Conservation (phyloP, 2,329 filamentous ascomycete species). For the Moelleriella libera region DNA sequence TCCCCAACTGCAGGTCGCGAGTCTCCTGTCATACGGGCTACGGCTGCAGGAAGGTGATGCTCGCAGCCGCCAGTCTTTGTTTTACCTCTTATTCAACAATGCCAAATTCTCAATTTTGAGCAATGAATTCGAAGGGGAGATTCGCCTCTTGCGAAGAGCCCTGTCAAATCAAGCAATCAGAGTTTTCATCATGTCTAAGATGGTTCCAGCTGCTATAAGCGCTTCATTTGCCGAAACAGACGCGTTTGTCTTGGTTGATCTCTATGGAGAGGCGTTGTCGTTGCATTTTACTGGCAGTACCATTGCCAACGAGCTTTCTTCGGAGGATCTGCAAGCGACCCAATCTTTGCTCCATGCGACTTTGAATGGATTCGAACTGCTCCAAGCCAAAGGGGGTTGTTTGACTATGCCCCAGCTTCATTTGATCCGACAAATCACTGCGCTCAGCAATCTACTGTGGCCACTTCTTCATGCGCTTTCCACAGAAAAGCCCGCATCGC, state of each 20-base stretch:
- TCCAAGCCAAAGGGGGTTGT: conserved; percentile 5
- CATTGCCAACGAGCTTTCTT: conserved; percentile 22
- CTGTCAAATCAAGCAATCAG: conserved; percentile 30
- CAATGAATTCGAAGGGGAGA: conserved; percentile 31
- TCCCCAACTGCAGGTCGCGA: conserved; percentile 40
- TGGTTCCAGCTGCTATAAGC: conserved; percentile 38
- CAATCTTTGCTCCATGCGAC: conserved; percentile 17
- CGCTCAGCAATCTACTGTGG: conserved; percentile 16
- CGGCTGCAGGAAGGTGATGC: conserved; percentile 37
- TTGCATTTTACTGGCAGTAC: conserved; percentile 18
- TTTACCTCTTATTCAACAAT: conserved; percentile 42
- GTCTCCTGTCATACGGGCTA: conserved; percentile 40
- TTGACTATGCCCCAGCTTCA: conserved; percentile 13
- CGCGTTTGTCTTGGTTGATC: conserved; percentile 33
- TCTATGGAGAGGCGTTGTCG: conserved; percentile 31
- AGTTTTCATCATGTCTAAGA: conserved; percentile 33
- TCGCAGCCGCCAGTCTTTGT: conserved; percentile 32
- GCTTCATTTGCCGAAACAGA: conserved; percentile 18
- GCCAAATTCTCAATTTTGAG: conserved; percentile 40
- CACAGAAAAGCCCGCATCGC: conserved; percentile 3
- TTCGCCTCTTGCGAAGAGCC: conserved; percentile 29
- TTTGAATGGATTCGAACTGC: conserved; percentile 13
- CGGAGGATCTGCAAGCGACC: conserved; percentile 17
- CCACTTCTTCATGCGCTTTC: conserved; percentile 11
- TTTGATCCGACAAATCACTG: conserved; percentile 13